Evolutionary conservation across 225 moss, liverwort and hornwort genomes (phyloP), one percentile per base, ranked within the genome.

Genomic region (Marchantia polymorpha): DNA sequence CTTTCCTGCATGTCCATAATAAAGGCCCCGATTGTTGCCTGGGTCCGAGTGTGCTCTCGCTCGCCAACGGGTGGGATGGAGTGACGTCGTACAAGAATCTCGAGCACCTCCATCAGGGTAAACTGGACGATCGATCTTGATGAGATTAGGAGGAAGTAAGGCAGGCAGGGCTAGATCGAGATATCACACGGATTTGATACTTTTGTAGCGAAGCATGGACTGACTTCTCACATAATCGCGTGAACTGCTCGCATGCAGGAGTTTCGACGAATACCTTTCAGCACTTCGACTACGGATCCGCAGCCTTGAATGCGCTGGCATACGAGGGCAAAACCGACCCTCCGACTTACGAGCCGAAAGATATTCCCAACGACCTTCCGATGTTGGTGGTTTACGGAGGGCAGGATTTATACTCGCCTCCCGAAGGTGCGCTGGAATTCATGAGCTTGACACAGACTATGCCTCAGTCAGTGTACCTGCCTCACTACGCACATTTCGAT

Each of bases 11-110:
- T 63, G 16, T 66, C 1, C 47, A 12, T 19, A 47, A 25, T 71
- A 27, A 78, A n/a, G n/a, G 92, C 30, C 89, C 91, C 3, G 88
- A 91, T 79, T 94, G 94, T 80, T 94, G 92, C 78, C 78, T 92
- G 15, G 88, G 82, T 59, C 73, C 89, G 67, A 8, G 56, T 25
- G 29, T 75, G 16, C 12, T 51, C 23, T 25, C 20, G 0, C 54
- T 92, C 64, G 54, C 53, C 7, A 91, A 91, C 77, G 91, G 94
- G 71, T 92, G 94, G 94, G 92, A 94, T 76, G 92, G 91, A 69
- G 91, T 89, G 23, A 94, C 91, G 12, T 91, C 91, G 13, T 90
- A 83, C 87, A 92, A 92, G 72, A 92, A 91, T 60, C 81, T 91
- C 69, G 75, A 86, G 72, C 93, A 92, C 46, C 82, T 85, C 79